Base-by-base conservation (phyloP, 495 filamentous ascomycete species). In the Collariella sp. region DNA sequence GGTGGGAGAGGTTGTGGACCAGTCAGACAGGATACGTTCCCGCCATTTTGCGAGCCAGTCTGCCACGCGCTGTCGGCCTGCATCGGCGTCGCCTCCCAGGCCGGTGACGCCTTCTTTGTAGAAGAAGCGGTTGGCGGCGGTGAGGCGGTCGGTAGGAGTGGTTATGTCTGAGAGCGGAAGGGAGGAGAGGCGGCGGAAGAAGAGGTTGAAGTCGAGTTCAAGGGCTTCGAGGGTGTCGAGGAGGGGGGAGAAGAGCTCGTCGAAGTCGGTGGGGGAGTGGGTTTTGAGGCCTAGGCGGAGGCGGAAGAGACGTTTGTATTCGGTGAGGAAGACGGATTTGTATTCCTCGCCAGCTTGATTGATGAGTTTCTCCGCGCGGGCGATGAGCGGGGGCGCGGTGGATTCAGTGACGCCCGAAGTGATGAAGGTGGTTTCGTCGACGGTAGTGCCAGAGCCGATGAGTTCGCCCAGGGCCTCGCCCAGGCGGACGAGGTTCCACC, bases 401-500 rank as follows among this genome's bases (percentile, higher is more conserved):
- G 82, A 33, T 77, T 89, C 79, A 22, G 73, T 72, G 0, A 95
- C 78, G 7, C 91, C 91, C 7, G 87, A 73, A 9, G 77, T 72
- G 16, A 88, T 63, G 59, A 96, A 96, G 10, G 65, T 69, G 13
- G 78, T 69, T 4, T 83, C 78, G 63, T 97, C 89, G 38, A 89
- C 80, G 26, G 67, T 63, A 15, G 73, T 62, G 2, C 85, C 88
- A 0, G 83, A 79, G 36, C 89, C 93, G 20, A 96, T 78, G 5
- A 95, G 78, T 67, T 98, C 93, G 36, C 88, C 93, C 0, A 96
- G 67, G n/a, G 83, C 81, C 70, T 97, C 93, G 50, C 88, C 93
- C 0, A 98, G 78, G 20, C 93, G 83, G 11, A 96, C 88, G 3
- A 98, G 78, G 62, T 98, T 98, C 93, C 93, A 98, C 93, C 93